Base-by-base conservation (phyloP, 176 grass and related monocot species). In the Thalia dealbata region DNA sequence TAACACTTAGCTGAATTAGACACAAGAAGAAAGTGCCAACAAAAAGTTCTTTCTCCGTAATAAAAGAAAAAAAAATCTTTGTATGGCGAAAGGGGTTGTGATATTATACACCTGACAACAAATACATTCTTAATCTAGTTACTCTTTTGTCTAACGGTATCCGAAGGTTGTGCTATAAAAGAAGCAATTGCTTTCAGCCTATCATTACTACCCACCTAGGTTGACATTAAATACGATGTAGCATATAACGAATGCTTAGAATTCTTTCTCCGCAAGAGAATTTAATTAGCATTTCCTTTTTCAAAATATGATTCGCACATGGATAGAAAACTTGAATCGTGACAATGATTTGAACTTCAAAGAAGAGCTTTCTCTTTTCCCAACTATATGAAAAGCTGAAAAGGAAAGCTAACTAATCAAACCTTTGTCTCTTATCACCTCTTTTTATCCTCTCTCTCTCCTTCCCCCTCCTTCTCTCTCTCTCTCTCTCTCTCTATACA, bases 331-430 rank as follows among this genome's bases (percentile, higher is more conserved):
- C 45, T 48, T 48, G 45, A 48, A 48, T 48, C 11, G 43, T 52
- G 69, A 28, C 44, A 71, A 30, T 52, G 69, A 71, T 52, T 19
- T 71, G 14, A 48, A 28, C 46, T 15, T 50, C 6, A 28, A 24
- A 9, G 43, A 50, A 23, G 27, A 64, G 26, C 61, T 69, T 69
- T 70, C 23, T 70, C 52, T 60, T 11, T 44, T 44, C 42, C 9
- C 41, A 69, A 46, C 66, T 44, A n/a, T 12, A 69, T 23, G 23
- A 45, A 22, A 74, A 74, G 52, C 28, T n/a, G 72, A 56, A 56
- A 74, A 56, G 27, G 21, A 56, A 15, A 41, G 50, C 71, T 58
- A 59, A 74, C 18, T 41, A 71, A 71, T 29, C 44, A 7, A 51
- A 28, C 44, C 43, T 45, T 51, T 51, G 69, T 51, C 46, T 30